Evolutionary conservation across 2,329 filamentous ascomycete species (phyloP).

Genomic region (Pyricularia grisea): DNA sequence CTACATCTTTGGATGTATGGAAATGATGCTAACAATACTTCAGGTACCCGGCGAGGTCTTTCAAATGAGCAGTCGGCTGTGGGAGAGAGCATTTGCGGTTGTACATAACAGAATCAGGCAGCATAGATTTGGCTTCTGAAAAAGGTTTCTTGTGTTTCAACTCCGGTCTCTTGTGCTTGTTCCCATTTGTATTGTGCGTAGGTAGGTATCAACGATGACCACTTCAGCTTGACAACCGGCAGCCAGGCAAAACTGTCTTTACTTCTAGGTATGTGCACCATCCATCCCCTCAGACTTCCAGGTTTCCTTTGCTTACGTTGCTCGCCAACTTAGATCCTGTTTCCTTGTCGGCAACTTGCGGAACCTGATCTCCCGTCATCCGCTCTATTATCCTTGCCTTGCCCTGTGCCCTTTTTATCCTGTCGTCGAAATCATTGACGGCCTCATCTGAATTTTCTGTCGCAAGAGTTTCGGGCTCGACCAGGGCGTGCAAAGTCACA

Average conservation of each 20-base stretch:
- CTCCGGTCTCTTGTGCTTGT: not conserved
- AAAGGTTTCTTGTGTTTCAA: not conserved
- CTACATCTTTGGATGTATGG: not conserved
- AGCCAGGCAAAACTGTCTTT: not conserved
- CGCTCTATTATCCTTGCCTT: constrained; percentile 82
- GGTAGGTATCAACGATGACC: not conserved
- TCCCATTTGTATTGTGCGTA: not conserved
- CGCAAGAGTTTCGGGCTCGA: constrained; percentile 68
- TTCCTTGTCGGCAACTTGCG: not conserved
- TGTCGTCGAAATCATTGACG: constrained; percentile 85
- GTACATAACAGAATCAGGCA: constrained; percentile 15
- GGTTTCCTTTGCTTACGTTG: not conserved
- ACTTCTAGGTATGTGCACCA: not conserved
- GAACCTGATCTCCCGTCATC: constrained; percentile 36
- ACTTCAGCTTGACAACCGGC: not conserved
- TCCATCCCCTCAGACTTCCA: not conserved
- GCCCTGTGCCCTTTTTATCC: constrained; percentile 70
- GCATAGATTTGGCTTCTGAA: constrained; percentile 7
- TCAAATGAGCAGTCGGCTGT: constrained; percentile 31
- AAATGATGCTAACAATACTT: constrained; percentile 19
- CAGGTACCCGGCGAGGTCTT: constrained; percentile 57
- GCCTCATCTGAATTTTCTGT: constrained; percentile 81
- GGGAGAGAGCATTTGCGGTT: constrained; percentile 9
- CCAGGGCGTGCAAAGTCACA: constrained; percentile 62
- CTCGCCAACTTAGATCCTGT: not conserved